These are phyloP conservation scores for Penicillium psychrofluorescens DNA, from an alignment of 495 filamentous ascomycete genomes.

Conservation along the genomic window DNA sequence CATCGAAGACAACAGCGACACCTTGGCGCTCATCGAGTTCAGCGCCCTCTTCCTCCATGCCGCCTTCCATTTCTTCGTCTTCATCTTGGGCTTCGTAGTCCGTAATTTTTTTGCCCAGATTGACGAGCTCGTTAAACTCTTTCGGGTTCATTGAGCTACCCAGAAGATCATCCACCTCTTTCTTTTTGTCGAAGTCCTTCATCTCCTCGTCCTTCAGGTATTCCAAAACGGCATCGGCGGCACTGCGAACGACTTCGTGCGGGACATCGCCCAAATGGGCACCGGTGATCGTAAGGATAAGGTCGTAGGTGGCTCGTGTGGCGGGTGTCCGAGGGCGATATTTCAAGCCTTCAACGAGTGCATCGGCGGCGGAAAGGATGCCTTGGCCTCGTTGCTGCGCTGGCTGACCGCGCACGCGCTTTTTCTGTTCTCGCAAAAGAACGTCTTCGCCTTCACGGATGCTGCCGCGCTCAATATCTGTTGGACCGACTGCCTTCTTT, in stretches of 20 bases:
- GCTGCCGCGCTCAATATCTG: conserved; percentile 66
- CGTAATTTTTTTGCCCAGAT: conserved; percentile 97
- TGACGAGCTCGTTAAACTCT: conserved; percentile 94
- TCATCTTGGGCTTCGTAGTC: conserved; percentile 98
- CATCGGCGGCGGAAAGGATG: conserved; percentile 77
- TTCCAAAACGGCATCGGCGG: conserved; percentile 90
- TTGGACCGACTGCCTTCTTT: conserved; percentile 54
- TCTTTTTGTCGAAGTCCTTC: conserved; percentile 98
- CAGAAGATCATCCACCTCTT: conserved; percentile 89
- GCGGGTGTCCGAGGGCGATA: conserved; percentile 89
- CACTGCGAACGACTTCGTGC: conserved; percentile 84
- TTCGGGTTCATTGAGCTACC: conserved; percentile 77
- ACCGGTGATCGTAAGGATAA: conserved; percentile 87
- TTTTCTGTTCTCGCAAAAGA: conserved; percentile 77
- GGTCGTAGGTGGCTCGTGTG: conserved; percentile 89
- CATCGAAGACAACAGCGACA: conserved; percentile 95
- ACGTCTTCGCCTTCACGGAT: conserved; percentile 83
- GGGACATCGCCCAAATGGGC: conserved; percentile 88
- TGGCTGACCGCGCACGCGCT: conserved; percentile 70
- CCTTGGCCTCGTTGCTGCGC: conserved; percentile 68
- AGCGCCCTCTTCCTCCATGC: conserved; percentile 52
- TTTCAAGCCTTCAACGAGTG: conserved; percentile 73
- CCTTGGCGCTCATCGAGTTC: conserved; percentile 91
- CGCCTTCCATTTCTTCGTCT: conserved; percentile 76
- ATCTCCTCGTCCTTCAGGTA: conserved; percentile 89